Evolutionary conservation across 1,139 yeast genomes (phyloP), one percentile per base, ranked within the genome.

Genomic region (Pichia sp.): DNA sequence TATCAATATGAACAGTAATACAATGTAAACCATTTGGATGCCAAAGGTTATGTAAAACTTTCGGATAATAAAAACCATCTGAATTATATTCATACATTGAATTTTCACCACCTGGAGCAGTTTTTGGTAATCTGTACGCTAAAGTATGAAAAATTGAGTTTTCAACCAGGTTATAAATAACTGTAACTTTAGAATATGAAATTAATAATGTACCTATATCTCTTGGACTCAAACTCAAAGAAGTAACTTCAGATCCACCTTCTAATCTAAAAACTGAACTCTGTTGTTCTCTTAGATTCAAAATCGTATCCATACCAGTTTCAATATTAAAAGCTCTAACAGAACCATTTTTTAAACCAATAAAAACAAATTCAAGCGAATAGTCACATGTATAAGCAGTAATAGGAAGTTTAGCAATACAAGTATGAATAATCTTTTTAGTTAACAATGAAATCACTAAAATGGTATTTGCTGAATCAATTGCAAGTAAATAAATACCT

Each of bases 21-120:
- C 88, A 70, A 63, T 90, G 95, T 42, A 88, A 74, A 0, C 97
- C 97, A 63, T 89, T 88, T 2, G 99, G 98, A 63, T 90, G 97
- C 78, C 87, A 92, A 39, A 80, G 72, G 0, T 96, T 83, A 47
- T 79, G 80, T 2, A 71, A 58, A 2, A 86, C 62, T 40, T 72
- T 77, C 1, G 92, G 66, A 36, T 58, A 83, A 33, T 64, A 66
- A 11, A 36, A 31, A 3, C 63, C 65, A 26, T 58, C 51, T 1
- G 49, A 27, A 30, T 56, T 55, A 44, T 62, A 63, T 26, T 55
- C 51, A n/a, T 70, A 66, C 5, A 77, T 73, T 2, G 76, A 69
- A 45, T 73, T 77, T 44, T 76, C 80, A 8, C 85, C 86, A 32
- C 86, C 86, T 1, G 81, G 78, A 0, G 86, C 83, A 40, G 76